Conservation (phyloP, 495 filamentous ascomycete species). For the Daldinia decipiens region DNA sequence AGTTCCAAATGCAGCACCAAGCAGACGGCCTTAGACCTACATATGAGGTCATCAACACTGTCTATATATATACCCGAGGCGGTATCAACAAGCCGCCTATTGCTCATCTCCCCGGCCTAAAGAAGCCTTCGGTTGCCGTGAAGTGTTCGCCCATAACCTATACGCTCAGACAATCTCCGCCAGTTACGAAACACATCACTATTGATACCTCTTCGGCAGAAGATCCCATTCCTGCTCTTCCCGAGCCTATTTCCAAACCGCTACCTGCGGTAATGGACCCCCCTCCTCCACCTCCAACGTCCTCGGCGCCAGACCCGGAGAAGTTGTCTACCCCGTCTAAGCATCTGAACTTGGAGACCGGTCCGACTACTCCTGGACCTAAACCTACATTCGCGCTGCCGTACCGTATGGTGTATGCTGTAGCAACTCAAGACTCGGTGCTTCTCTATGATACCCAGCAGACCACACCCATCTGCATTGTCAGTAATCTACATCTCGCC, state of each 20-base stretch:
- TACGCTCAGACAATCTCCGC: conserved; percentile 73
- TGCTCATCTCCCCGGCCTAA: conserved; percentile 96
- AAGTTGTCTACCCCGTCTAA: conserved; percentile 60
- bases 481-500: conserved; percentile 96
- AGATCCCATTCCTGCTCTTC: conserved; percentile 81
- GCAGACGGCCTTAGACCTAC: conserved; percentile 74
- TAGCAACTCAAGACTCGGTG: conserved; percentile 97
- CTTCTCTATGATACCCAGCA: conserved; percentile 98
- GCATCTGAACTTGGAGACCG: conserved; percentile 62
- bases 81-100: conserved; percentile 97
- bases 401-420: conserved; percentile 95
- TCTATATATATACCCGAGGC: conserved; percentile 96
- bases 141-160: conserved; percentile 93
- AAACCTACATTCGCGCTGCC: conserved; percentile 82
- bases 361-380: conserved; percentile 62
- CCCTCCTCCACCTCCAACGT: conserved; percentile 73
- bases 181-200: conserved; percentile 85
- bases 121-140: conserved; percentile 97
- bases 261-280: conserved; percentile 79
- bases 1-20: conserved; percentile 85
- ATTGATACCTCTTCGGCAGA: conserved; percentile 92
- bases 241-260: conserved; percentile 78
- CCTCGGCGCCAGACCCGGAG: conserved; percentile 55
- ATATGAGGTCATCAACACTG: conserved; percentile 94
- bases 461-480: conserved; percentile 86